These are phyloP conservation scores for Phytophthora meadii DNA, from an alignment of 352 stramenopile genomes.

Conservation along the genomic window DNA sequence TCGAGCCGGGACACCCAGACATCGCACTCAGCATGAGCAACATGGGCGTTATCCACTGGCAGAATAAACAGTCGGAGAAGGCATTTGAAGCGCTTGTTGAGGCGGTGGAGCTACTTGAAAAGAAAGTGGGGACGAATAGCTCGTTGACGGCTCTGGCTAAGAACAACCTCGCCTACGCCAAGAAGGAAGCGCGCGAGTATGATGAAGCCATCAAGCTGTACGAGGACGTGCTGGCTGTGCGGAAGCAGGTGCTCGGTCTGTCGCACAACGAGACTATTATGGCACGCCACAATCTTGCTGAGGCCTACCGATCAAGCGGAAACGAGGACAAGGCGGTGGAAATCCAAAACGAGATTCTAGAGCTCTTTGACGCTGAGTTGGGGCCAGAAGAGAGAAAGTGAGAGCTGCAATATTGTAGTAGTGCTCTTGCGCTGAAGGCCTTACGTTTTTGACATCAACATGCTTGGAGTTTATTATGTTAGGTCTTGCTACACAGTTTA, in stretches of 20 bases:
- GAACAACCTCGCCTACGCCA: conserved; percentile 86
- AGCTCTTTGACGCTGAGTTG: conserved; percentile 67
- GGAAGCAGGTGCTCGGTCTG: conserved; percentile 62
- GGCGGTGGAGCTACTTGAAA: conserved; percentile 65
- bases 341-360: conserved; percentile 85
- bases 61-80: conserved; percentile 83
- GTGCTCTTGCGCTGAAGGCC: not conserved
- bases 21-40: conserved; percentile 87
- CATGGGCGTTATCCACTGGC: conserved; percentile 81
- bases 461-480: conserved; percentile 30
- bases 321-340: conserved; percentile 79
- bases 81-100: conserved; percentile 67
- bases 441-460: conserved; percentile 26
- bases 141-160: conserved; percentile 78
- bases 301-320: conserved; percentile 77
- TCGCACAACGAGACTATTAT: conserved; percentile 87
- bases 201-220: conserved; percentile 75
- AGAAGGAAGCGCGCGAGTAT: conserved; percentile 79
- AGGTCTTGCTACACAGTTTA: conserved; percentile 22
- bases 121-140: conserved; percentile 61
- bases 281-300: conserved; percentile 81
- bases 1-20: conserved; percentile 79
- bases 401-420: conserved; percentile 5
- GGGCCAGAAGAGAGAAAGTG: conserved; percentile 36
- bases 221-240: conserved; percentile 67